Conservation (phyloP, 2,329 filamentous ascomycete genomes). For the Didymella arachidicola region DNA sequence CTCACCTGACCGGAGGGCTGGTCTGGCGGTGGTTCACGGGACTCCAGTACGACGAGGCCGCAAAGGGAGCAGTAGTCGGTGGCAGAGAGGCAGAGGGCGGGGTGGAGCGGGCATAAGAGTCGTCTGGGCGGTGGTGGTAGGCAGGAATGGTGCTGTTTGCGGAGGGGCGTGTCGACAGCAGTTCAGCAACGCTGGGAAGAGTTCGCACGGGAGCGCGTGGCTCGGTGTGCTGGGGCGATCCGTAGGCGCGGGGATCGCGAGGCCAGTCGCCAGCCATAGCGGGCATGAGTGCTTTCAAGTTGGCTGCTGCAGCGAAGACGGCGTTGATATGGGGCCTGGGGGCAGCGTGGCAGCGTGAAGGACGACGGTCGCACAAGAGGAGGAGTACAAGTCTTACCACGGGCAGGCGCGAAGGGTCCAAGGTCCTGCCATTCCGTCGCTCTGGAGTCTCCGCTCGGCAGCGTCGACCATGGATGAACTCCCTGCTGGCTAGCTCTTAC, state of each 20-base stretch:
- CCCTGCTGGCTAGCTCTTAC: constrained; percentile 18
- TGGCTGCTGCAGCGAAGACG: constrained; percentile 13
- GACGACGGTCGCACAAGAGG: constrained; percentile 16
- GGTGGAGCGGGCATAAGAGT: constrained; percentile 18
- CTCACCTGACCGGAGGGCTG: constrained; percentile 22
- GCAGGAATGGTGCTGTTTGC: constrained; percentile 20
- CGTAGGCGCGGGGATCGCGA: constrained; percentile 19
- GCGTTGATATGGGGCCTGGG: constrained; percentile 15
- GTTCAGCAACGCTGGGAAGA: constrained; percentile 36
- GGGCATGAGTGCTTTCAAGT: constrained; percentile 19
- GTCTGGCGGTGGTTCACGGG: constrained; percentile 24
- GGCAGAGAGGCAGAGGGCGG: constrained; percentile 19
- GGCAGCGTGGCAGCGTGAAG: constrained; percentile 11
- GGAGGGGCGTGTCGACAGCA: constrained; percentile 29
- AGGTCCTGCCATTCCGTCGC: constrained; percentile 14
- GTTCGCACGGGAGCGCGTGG: constrained; percentile 24
- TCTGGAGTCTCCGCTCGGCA: constrained; percentile 21
- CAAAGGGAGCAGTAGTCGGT: constrained; percentile 8
- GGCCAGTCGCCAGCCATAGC: constrained; percentile 23
- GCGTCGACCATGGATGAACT: constrained; percentile 17
- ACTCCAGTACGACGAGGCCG: constrained; percentile 17
- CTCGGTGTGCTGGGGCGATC: constrained; percentile 16
- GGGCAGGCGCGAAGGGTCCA: constrained; percentile 14
- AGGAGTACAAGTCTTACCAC: constrained; percentile 17
- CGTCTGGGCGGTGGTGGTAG: constrained; percentile 28